Base-by-base conservation (phyloP, 1,284 basidiomycete genomes). In the Takashimella koratensis region DNA sequence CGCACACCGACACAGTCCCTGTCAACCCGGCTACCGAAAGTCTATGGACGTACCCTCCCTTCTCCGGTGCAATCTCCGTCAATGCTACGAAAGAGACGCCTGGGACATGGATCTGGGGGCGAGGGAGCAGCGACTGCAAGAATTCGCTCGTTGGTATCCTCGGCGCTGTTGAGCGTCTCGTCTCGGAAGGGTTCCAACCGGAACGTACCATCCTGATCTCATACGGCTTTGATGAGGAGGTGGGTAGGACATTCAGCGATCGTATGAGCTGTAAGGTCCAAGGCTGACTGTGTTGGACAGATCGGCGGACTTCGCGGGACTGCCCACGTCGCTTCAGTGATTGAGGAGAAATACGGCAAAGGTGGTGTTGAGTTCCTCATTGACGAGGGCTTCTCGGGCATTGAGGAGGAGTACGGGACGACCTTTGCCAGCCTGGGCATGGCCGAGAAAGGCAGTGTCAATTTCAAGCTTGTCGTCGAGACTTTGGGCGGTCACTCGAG, bases 181-280 rank as follows among this genome's bases (percentile, higher is more conserved):
- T 81, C 19, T 59, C 67, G 3, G 72, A 77, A 26, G 76, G 70
- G 3, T 82, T 74, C 62, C 53, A 72, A 55, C 80, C 81, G 4
- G 65, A 71, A 43, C 63, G 77, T 36, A 74, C 74, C 4, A 75
- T 81, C 51, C 67, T 81, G 12, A 61, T 80, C 24, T 73, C 74
- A 22, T 79, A 76, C 53, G 81, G 81, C 10, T 80, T 79, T 49
- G 80, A 83, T 65, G 81, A 82, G 58, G 81, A 82, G 70, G 74
- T 74, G 45, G 60, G 68, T 48, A 21, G 1, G n/a, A 20, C 12
- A 5, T 5, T 3, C 16, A 20, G 8, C 24, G 4, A 19, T 6
- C n/a, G n/a, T n/a, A n/a, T n/a, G n/a, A n/a, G n/a, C n/a, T n/a
- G n/a, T n/a, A n/a, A n/a, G n/a, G n/a, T n/a, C n/a, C 13, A 3